Base-by-base conservation (phyloP, 1,284 basidiomycete species). In the Peniophora sp. region DNA sequence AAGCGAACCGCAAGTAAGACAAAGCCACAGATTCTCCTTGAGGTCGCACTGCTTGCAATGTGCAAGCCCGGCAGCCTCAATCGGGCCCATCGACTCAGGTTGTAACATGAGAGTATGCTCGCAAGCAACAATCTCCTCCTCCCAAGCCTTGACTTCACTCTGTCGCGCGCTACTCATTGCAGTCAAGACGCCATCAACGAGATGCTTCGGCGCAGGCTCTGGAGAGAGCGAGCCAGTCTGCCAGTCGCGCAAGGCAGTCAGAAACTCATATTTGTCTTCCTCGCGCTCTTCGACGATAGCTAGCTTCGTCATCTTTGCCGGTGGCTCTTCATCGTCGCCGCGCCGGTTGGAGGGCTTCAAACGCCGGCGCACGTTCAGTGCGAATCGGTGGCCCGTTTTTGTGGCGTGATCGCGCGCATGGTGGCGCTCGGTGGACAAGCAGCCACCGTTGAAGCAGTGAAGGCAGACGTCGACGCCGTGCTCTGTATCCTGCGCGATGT, bases 91-190 rank as follows among this genome's bases (percentile, higher is more conserved):
- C 0, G 68, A 58, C 2, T 75, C 66, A 63, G 94, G 95, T 48
- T 89, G 72, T 0, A 99, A 74, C 12, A 81, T 81, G 9, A 89
- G 70, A 0, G 92, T 90, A 62, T 99, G 96, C 62, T 92, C 84
- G 72, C 96, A 99, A 2, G 90, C 69, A 0, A 76, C 63, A 27
- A 97, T 87, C 63, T 98, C 96, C 67, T 98, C 94, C 63, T 97
- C 92, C 96, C 97, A 99, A 1, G 95, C 91, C 67, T 97, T 89
- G 52, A 99, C 91, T 63, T 98, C 94, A 1, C 86, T 91, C 62
- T 94, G 89, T 50, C 93, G 89, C 0, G 92, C 87, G 0, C 93
- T 96, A 0, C 92, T 92, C 59, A 93, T 73, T 1, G 92, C 85
- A 1, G 76, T 73, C 81, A 97, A 85, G 51, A 97, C 76, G 0